A percentile compares a stretch with the other conserved stretches of the same genome.
phyloP scores from a whole-genome alignment of 768 basidiomycete species.

The Phylloporus sp. region DNA sequence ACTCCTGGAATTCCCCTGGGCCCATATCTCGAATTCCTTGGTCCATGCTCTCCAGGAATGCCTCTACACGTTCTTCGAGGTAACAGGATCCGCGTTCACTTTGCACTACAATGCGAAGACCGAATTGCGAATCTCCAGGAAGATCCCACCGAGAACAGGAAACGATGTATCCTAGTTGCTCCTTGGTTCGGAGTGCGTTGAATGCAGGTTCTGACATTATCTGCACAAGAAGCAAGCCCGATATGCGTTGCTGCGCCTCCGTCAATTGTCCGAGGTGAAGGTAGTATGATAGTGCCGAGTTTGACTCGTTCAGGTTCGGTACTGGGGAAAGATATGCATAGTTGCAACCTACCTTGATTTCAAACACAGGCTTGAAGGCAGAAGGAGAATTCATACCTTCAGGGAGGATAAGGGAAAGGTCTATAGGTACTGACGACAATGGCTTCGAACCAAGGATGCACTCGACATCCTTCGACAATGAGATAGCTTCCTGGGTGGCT shows the following conservation, averaged over 20 bases:
- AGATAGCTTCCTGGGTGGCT: slow-evolving; percentile 62
- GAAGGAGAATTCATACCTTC: slow-evolving; percentile 42
- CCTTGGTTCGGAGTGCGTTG: slow-evolving; percentile 84
- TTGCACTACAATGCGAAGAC: slow-evolving; percentile 82
- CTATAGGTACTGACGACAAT: slow-evolving; percentile 35
- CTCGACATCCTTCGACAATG: slow-evolving; percentile 69
- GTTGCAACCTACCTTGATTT: slow-evolving; percentile 53
- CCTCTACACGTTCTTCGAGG: slow-evolving; percentile 84
- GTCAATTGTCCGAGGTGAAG: slow-evolving; percentile 67
- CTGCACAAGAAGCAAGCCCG: slow-evolving; percentile 68
- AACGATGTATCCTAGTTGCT: slow-evolving; percentile 95
- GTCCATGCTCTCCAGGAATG: slow-evolving; percentile 77
- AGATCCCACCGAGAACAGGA: slow-evolving; percentile 52
- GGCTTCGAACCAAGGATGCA: slow-evolving; percentile 51
- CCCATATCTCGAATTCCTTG: slow-evolving; percentile 61
- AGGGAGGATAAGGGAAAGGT: slow-evolving; percentile 60
- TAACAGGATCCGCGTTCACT: slow-evolving; percentile 77
- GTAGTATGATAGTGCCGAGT: slow-evolving; percentile 84
- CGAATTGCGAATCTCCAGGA: slow-evolving; percentile 63
- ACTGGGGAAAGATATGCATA: slow-evolving; percentile 60
- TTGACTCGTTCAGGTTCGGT: slow-evolving; percentile 80
- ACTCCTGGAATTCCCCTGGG: slow-evolving; percentile 68
- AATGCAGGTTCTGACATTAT: slow-evolving; percentile 91
- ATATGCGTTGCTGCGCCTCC: slow-evolving; percentile 61
- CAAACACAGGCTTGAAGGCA: slow-evolving; percentile 1